Evolutionary conservation across 1,284 basidiomycete genomes (phyloP).

Genomic region (Moesziomyces globuligerus): DNA sequence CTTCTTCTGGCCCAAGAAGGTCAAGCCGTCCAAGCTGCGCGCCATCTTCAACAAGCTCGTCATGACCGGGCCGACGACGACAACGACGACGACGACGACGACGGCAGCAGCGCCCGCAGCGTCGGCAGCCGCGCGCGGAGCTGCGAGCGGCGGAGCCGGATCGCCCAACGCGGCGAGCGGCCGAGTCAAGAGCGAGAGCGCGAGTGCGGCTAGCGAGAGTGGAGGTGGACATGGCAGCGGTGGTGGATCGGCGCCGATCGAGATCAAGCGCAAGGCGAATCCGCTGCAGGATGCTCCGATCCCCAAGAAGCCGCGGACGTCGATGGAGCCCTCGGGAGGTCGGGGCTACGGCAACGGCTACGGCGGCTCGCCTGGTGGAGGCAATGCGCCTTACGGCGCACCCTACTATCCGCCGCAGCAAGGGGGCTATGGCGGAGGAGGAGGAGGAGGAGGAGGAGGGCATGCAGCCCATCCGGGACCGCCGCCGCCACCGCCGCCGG

Average conservation of each 20-base stretch:
- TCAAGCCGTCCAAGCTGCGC: conserved; percentile 57
- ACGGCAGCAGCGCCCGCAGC: conserved; percentile 1
- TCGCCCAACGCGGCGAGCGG: conserved; percentile 12
- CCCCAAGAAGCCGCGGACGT: conserved; percentile 52
- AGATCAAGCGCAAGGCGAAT: conserved; percentile 42
- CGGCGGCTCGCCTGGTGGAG: conserved; percentile 17
- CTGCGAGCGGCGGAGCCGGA: conserved; percentile 11
- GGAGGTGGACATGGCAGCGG: conserved; percentile 7
- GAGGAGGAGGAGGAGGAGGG: no score
- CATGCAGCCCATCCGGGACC: conserved; percentile 14
- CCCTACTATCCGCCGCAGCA: conserved; percentile 30
- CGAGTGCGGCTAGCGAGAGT: conserved; percentile 19
- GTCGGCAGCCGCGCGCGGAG: conserved; percentile 4
- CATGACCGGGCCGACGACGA: conserved; percentile 36
- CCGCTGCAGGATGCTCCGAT: conserved; percentile 46
- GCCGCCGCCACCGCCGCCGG: conserved; percentile 16
- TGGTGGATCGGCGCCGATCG: conserved; percentile 4
- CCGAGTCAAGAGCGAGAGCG: conserved; percentile 26
- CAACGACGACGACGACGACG: conserved; percentile 8
- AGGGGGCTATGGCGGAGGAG: conserved; percentile 11
- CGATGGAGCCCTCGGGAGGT: conserved; percentile 34
- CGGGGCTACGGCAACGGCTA: conserved; percentile 37
- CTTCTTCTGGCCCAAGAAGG: conserved; percentile 94
- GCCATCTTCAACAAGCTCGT: conserved; percentile 61
- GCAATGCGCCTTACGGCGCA: conserved; percentile 17